A percentile compares a stretch with the other conserved stretches of the same genome.
Conservation (phyloP, 768 basidiomycete species). For the Fomitopsis pulvina region DNA sequence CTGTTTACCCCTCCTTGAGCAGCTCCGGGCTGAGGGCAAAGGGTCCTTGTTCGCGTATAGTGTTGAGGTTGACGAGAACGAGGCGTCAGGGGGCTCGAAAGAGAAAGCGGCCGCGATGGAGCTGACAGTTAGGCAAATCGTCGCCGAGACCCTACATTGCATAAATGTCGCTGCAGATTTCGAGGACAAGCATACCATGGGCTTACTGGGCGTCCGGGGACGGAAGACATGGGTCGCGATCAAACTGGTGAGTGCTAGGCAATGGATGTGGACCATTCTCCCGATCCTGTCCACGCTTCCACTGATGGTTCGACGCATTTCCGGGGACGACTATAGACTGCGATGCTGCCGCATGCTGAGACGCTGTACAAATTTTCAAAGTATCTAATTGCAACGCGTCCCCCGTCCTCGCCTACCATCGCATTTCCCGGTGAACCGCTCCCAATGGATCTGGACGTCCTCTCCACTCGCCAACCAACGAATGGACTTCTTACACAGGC, state of each 20-base stretch:
- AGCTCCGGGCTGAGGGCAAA: conserved; percentile 59
- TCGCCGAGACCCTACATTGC: conserved; percentile 69
- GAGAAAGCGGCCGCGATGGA: conserved; percentile 19
- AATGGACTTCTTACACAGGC: conserved; percentile 34
- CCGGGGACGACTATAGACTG: conserved; percentile 49
- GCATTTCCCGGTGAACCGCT: conserved; percentile 68
- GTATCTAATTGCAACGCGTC: conserved; percentile 42
- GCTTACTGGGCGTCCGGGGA: conserved; percentile 21
- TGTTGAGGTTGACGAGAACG: conserved; percentile 71
- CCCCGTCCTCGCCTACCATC: conserved; percentile 27
- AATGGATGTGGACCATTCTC: background rate
- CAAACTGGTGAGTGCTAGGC: conserved; percentile 53
- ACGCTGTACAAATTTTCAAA: conserved; percentile 58
- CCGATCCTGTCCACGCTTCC: background rate
- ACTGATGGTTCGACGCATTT: background rate
- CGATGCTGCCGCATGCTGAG: conserved; percentile 57
- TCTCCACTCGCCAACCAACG: conserved; percentile 24
- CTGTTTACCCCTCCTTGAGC: conserved; percentile 55
- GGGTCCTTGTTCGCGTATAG: conserved; percentile 79
- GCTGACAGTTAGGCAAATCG: conserved; percentile 51
- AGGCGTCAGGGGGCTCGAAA: conserved; percentile 31
- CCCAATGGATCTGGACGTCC: conserved; percentile 49
- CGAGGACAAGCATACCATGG: conserved; percentile 40
- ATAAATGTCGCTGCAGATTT: conserved; percentile 80
- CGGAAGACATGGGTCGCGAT: conserved; percentile 79